phyloP scores from a whole-genome alignment of 441 rosid species.

The Geranium incanum region DNA sequence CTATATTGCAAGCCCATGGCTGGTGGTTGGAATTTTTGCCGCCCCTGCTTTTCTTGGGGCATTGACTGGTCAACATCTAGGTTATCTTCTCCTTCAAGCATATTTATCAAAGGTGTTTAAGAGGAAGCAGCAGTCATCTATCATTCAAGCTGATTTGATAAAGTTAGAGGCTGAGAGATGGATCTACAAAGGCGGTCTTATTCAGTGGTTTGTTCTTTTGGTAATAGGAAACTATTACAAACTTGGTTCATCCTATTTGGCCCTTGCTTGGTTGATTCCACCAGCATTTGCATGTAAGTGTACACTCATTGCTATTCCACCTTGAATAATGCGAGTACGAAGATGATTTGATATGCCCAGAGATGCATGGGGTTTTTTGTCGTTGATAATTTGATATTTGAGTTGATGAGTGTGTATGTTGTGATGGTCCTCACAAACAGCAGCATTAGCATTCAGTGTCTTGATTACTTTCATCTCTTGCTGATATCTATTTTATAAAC shows the following conservation, averaged over 20 bases:
- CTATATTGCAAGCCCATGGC: constrained; percentile 73
- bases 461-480: neutral
- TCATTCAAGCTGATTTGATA: constrained; percentile 41
- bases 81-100: constrained; percentile 47
- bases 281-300: constrained; percentile 95
- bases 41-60: constrained; percentile 90
- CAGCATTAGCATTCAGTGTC: constrained; percentile 4
- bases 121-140: constrained; percentile 43
- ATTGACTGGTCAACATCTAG: constrained; percentile 80
- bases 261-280: constrained; percentile 79
- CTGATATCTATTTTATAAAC: constrained; percentile 19
- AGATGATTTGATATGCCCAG: constrained; percentile 7
- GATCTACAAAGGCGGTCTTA: constrained; percentile 80
- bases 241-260: constrained; percentile 75
- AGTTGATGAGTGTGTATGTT: constrained; percentile 1
- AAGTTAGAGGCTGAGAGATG: constrained; percentile 91
- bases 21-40: constrained; percentile 71
- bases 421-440: constrained; percentile 14
- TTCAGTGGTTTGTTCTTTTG: constrained; percentile 80
- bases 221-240: constrained; percentile 60
- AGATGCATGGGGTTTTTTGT: constrained; percentile 1
- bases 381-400: neutral
- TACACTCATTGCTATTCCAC: constrained; percentile 13
- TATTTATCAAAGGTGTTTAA: constrained; percentile 42
- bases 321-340: constrained; percentile 11